Base-by-base conservation (phyloP, 441 rosid genomes). In the Melastoma candidum region DNA sequence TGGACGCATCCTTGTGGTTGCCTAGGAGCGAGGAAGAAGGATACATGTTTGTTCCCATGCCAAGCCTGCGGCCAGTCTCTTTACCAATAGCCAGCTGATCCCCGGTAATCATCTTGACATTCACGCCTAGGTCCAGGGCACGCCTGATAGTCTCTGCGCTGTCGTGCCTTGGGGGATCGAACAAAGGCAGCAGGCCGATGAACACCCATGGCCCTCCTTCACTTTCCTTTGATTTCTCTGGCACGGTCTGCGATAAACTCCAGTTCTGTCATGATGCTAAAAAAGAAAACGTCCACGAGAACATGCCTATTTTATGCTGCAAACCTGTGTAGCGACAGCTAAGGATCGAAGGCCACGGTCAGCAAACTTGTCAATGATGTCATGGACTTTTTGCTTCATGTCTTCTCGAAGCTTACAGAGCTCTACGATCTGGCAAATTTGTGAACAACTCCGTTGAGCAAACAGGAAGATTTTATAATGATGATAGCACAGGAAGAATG, bases 141-240 rank as follows among this genome's bases (percentile, higher is more conserved):
- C 84, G 78, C 5, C 74, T 75, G 56, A 83, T 83, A 47, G 90
- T 80, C 68, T 80, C 86, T 29, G 90, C 90, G 69, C 85, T 83
- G 60, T 83, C 90, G 65, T 83, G 90, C 56, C 90, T 72, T 44
- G 90, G 90, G 62, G 90, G 90, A 63, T 83, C 90, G 64, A 83
- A 83, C 27, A 83, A 82, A 57, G 90, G 90, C 49, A 83, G 69
- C 3, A 83, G 56, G 49, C 86, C 90, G 57, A 80, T 75, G 64
- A 83, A 83, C 64, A 80, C 62, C 86, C 86, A 83, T 36, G 85
- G 75, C 47, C 58, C 80, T 66, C 85, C 85, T 8, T 77, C 70
- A 52, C 77, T 66, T 26, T 74, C 77, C 61, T 72, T 79, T 46
- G 51, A 71, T 60, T 72, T 77, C 17, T 67, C 85, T 2, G 70